Conservation (phyloP, 768 basidiomycete species). For the Pholiota molesta region DNA sequence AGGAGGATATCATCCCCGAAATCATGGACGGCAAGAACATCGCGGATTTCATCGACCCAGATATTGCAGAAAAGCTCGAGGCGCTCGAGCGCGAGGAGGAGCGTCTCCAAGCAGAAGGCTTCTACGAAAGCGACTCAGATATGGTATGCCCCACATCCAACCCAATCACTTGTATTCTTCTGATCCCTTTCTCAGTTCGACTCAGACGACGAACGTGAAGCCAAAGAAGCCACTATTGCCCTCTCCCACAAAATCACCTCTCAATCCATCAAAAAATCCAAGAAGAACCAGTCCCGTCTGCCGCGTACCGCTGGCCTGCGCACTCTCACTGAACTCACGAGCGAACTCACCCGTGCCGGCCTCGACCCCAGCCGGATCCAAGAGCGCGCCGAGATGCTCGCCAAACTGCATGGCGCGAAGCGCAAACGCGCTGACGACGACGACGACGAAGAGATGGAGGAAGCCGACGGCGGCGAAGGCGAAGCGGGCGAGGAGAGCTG, state of each 20-base stretch:
- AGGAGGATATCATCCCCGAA: constrained; percentile 96
- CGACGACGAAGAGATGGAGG: constrained; percentile 65
- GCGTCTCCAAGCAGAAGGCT: constrained; percentile 90
- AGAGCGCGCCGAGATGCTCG: constrained; percentile 84
- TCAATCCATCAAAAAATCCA: constrained; percentile 81
- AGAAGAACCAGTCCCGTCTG: constrained; percentile 80
- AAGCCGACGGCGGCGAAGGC: constrained; percentile 45
- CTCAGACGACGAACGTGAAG: constrained; percentile 83
- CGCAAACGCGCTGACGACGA: constrained; percentile 65
- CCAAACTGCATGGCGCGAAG: constrained; percentile 71
- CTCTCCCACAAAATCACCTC: constrained; percentile 71
- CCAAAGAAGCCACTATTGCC: constrained; percentile 57
- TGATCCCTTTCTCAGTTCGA: constrained; percentile 40
- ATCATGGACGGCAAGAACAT: constrained; percentile 99
- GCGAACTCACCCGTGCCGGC: constrained; percentile 84
- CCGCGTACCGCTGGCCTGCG: constrained; percentile 76
- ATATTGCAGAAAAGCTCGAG: constrained; percentile 95
- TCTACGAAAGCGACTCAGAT: constrained; percentile 89
- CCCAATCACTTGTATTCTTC: not conserved
- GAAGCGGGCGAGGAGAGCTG: constrained; percentile 49
- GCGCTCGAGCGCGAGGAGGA: constrained; percentile 98
- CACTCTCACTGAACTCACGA: constrained; percentile 76
- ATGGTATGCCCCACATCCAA: constrained; percentile 52
- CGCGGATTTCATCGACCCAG: constrained; percentile 97
- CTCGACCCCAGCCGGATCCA: constrained; percentile 87